Evolutionary conservation across 1,284 basidiomycete species (phyloP).

Genomic region (Pseudozyma sp.): DNA sequence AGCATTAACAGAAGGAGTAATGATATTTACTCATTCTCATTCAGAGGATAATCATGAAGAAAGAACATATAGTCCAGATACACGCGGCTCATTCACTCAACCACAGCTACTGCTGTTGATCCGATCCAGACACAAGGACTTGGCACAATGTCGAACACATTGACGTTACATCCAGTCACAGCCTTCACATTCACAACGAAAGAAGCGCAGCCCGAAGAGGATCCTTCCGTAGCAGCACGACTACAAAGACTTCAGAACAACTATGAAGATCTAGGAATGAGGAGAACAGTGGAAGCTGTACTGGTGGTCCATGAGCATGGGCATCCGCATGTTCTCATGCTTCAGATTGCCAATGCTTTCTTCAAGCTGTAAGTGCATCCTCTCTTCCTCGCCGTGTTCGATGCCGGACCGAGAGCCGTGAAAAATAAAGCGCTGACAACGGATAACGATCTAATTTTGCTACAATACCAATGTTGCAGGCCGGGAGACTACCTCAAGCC

Average conservation of each 20-base stretch:
- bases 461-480: slow-evolving; percentile 70
- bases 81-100: too few species aligned
- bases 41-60: too few species aligned
- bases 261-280: slow-evolving; percentile 93
- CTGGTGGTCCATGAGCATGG: slow-evolving; percentile 83
- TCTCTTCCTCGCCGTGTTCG: not conserved
- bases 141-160: slow-evolving; percentile 52
- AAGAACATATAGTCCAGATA: too few species aligned
- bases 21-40: too few species aligned
- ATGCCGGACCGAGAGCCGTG: not conserved
- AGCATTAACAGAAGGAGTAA: too few species aligned
- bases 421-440: not conserved
- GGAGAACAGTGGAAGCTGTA: slow-evolving; percentile 93
- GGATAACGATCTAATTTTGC: not conserved
- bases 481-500: slow-evolving; percentile 98
- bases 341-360: slow-evolving; percentile 98
- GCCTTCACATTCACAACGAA: slow-evolving; percentile 93
- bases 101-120: not conserved
- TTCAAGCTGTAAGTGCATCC: slow-evolving; percentile 86
- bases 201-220: slow-evolving; percentile 94
- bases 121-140: not conserved
- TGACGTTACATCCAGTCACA: slow-evolving; percentile 77
- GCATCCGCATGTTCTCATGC: slow-evolving; percentile 85
- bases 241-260: slow-evolving; percentile 79
- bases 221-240: slow-evolving; percentile 82